Percentiles rank a stretch among this genome's conserved stretches.
phyloP scores from a whole-genome alignment of 2,329 filamentous ascomycete species.

The Scedosporium dehoogii region DNA sequence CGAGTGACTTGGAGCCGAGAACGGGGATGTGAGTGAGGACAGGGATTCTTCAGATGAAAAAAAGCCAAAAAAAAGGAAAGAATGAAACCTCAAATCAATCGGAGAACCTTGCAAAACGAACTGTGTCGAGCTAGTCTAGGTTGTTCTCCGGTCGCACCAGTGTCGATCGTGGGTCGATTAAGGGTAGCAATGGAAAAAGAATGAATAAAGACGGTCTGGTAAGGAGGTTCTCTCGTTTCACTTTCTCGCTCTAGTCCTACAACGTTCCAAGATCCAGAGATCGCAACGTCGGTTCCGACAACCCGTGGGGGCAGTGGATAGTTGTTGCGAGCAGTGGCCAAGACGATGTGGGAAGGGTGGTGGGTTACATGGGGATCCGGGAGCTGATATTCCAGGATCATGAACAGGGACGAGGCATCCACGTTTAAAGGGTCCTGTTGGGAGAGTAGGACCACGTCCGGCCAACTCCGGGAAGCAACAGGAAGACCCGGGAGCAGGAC shows the following conservation, averaged over 20 bases:
- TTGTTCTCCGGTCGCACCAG: no score
- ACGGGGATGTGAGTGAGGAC: neutral
- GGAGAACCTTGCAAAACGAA: no score
- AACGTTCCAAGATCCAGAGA: neutral
- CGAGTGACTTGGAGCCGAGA: neutral
- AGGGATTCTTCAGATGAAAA: no score
- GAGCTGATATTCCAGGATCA: neutral
- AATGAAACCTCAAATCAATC: no score
- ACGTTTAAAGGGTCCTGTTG: neutral
- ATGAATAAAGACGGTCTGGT: neutral
- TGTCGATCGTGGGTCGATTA: neutral
- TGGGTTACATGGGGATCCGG: neutral
- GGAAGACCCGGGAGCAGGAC: no score
- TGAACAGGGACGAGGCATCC: neutral
- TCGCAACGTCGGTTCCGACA: neutral
- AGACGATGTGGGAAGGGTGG: neutral
- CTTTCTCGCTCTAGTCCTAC: neutral
- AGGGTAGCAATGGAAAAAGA: neutral
- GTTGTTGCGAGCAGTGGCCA: neutral
- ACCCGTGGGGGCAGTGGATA: neutral
- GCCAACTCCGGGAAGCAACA: no score
- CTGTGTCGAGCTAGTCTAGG: no score
- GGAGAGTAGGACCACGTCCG: no score
- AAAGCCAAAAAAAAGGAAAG: no score
- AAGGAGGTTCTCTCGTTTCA: no score